Base-by-base conservation (phyloP, 148 eudicot species). In the Persicaria maculosa region DNA sequence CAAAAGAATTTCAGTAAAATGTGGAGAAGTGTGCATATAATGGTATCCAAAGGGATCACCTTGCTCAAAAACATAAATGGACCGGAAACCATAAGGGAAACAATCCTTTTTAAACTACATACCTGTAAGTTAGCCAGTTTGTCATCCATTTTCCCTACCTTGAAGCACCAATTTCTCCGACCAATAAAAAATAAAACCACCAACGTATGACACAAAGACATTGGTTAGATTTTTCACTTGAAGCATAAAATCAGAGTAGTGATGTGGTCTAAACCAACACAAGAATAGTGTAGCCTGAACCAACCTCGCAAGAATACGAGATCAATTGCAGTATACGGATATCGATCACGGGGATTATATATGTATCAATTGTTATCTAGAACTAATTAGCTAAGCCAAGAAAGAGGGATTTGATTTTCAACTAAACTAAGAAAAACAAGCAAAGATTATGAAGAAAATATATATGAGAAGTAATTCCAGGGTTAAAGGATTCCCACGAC, bases 141-240 rank as follows among this genome's bases (percentile, higher is more conserved):
- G 75, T 86, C 89, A 58, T 91, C 93, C 68, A 57, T 79, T 65
- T 92, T 55, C 97, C 97, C 45, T 92, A 89, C 81, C 86, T 89
- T 76, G 97, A 81, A 72, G 81, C 94, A 75, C 89, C 97, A 76
- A 85, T 83, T 79, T 97, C 99, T 92, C 99, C 92, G 79, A 78
- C 14, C 45, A 64, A 78, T 48, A 79, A 84, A 52, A 58, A 86
- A 54, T 74, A 50, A 75, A 74, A 19, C 72, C 15, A 68, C 47
- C 54, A 53, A 59, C 16, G 67, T 59, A 31, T 12, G 46, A 12
- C 57, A 36, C 54, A 40, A 68, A 43, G 17, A 62, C 17, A 11
- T 20, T 47, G 31, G 59, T 11, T 22, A 31, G 69, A 75, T 20
- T 62, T 46, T 45, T 47, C 47, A 44, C 12, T 1, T 74, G 12